These are phyloP conservation scores for Gleditsia sinensis DNA, from an alignment of 306 rosid genomes.

Conservation along the genomic window DNA sequence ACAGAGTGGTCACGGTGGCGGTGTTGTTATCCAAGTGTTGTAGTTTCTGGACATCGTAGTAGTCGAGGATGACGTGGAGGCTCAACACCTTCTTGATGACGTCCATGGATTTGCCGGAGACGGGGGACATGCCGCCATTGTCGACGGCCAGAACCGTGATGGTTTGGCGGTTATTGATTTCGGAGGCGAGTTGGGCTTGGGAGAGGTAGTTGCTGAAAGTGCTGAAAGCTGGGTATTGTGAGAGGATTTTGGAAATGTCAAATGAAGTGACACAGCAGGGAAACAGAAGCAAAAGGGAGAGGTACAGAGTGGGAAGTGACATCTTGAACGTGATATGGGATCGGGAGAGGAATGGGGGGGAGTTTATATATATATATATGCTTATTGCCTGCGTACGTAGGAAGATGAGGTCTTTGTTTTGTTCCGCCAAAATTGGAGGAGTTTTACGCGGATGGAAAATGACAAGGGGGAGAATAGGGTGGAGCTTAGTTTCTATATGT, in stretches of 20 bases:
- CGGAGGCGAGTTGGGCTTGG: constrained; percentile 34
- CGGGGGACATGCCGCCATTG: constrained; percentile 33
- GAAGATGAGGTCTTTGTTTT: background rate
- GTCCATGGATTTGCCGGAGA: constrained; percentile 46
- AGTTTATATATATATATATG: too few species aligned
- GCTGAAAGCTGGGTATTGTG: constrained; percentile 33
- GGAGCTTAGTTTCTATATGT: constrained; percentile 21
- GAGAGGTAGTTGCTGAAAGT: constrained; percentile 44
- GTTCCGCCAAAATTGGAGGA: constrained; percentile 20
- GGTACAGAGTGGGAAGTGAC: background rate
- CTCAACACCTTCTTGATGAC: constrained; percentile 36
- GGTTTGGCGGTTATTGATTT: constrained; percentile 22
- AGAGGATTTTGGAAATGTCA: constrained; percentile 35
- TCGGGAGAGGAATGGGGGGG: too few species aligned
- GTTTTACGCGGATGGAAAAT: constrained; percentile 18
- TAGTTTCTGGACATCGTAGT: constrained; percentile 30
- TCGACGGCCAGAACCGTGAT: constrained; percentile 45
- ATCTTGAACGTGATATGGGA: background rate
- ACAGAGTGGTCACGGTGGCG: constrained; percentile 35
- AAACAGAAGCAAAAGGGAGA: background rate
- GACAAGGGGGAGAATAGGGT: background rate
- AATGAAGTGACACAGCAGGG: constrained; percentile 9
- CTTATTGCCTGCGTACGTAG: too few species aligned
- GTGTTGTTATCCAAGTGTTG: background rate
- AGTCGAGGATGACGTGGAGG: constrained; percentile 43